Base-by-base conservation (phyloP, 2,329 filamentous ascomycete species). In the Dothistroma pini region DNA sequence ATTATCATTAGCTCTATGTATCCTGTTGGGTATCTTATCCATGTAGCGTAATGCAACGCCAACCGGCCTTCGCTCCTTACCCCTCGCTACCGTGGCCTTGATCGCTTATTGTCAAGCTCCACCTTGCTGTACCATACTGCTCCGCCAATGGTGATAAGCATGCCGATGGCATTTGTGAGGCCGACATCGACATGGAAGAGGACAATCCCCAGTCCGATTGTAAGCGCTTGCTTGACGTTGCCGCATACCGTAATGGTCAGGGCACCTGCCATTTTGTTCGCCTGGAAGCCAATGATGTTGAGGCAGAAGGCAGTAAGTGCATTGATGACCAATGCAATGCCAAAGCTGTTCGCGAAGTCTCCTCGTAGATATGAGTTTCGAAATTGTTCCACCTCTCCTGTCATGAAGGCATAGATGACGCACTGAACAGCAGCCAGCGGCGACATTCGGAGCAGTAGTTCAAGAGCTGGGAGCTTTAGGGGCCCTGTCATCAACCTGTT, bases 401-500 rank as follows among this genome's bases (percentile, higher is more conserved):
- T 64, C 22, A 67, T 50, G 54, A 61, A 60, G 41, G 60, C 66
- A 50, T 66, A 66, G 31, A 63, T 44, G 10, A 68, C 54, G 58
- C 66, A 68, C 49, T 68, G 64, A 5, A 66, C 59, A 3, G 63
- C 63, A 7, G 66, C 66, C 11, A 68, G 58, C 11, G 66, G 66
- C 25, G 66, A 68, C 64, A 68, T 66, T 41, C 64, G 62, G 66
- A 84, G 78, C 29, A 87, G 79, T 38, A 87, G 78, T 69, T 88
- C 85, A 63, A 86, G 77, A 1, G 84, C 80, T 0, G 83, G 81
- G 3, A 87, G 79, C 21, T 80, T 79, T 31, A 87, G 78, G 3
- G 80, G 78, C 34, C 84, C 84, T 9, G 85, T 87, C 83, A 87
- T 86, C 68, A 87, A 80, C 68, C 83, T 81, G 74, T 87, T 87